Conservation (phyloP, 305 asterid species). For the Plantago lanceolata region DNA sequence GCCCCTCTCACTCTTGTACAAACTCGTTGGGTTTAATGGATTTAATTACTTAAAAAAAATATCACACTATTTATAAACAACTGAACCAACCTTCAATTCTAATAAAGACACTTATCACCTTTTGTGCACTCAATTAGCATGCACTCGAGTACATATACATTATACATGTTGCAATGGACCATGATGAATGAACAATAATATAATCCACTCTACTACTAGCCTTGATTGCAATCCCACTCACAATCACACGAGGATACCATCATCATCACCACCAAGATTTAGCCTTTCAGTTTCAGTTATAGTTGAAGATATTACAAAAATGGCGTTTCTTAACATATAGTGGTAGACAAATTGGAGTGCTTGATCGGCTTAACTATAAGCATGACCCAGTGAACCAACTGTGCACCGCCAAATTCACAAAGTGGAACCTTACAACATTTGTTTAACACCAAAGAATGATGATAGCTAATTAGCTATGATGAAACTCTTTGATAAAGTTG, state of each 20-base stretch:
- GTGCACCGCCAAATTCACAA: background rate
- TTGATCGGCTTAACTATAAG: background rate
- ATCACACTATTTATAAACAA: too few relatives aligned
- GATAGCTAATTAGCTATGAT: background rate
- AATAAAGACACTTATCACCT: constrained; percentile 20
- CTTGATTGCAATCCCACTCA: constrained; percentile 10
- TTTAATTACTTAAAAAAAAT: background rate
- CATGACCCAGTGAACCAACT: background rate
- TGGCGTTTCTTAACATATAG: background rate
- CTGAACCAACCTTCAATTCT: too few relatives aligned
- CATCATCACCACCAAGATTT: background rate
- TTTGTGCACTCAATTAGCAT: constrained; percentile 13
- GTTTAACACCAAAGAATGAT: background rate
- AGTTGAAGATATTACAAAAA: background rate
- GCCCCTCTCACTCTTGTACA: too few relatives aligned
- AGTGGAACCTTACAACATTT: background rate
- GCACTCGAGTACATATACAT: too few relatives aligned
- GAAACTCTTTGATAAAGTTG: background rate
- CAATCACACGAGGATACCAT: background rate
- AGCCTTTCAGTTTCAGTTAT: background rate
- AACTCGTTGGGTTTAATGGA: too few relatives aligned
- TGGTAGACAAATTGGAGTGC: constrained; percentile 15
- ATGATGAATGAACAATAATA: background rate
- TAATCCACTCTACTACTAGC: background rate
- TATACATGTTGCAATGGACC: too few relatives aligned